A percentile compares a stretch with the other conserved stretches of the same genome.
These are phyloP conservation scores for Fusarium concolor DNA, from an alignment of 2,329 filamentous ascomycete genomes.

Conservation along the genomic window DNA sequence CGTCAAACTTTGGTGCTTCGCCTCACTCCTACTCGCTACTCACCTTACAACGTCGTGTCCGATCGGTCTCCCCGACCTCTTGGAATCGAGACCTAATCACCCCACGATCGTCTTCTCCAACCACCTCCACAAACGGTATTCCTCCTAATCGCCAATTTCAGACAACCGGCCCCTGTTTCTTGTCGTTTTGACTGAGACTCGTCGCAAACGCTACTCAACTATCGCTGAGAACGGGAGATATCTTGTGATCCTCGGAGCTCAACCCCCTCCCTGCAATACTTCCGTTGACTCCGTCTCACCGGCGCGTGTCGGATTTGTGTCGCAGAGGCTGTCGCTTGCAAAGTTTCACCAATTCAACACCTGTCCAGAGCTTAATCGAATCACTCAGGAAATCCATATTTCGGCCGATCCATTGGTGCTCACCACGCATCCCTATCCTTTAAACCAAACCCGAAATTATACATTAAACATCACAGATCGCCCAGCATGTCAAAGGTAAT, in stretches of 20 bases:
- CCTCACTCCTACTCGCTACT: slow-evolving; percentile 1
- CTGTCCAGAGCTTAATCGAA: slow-evolving; percentile 20
- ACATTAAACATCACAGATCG: slow-evolving; percentile 35
- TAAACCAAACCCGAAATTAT: slow-evolving; percentile 13
- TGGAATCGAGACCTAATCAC: slow-evolving; percentile 34
- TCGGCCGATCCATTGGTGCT: slow-evolving; percentile 39
- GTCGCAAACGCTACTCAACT: slow-evolving; percentile 28
- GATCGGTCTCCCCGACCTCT: slow-evolving; percentile 43
- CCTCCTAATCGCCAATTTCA: slow-evolving; percentile 21
- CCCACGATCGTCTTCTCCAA: slow-evolving; percentile 40
- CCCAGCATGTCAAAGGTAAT: slow-evolving; percentile 93
- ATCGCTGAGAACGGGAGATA: slow-evolving; percentile 25
- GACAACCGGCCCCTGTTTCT: slow-evolving; percentile 15
- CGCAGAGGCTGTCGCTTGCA: slow-evolving; percentile 24
- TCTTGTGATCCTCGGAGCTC: slow-evolving; percentile 39
- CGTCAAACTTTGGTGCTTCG: slow-evolving; percentile 10
- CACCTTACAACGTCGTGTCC: slow-evolving; percentile 30
- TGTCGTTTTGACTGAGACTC: slow-evolving; percentile 12
- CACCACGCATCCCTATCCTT: slow-evolving; percentile 29
- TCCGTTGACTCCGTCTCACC: slow-evolving; percentile 29
- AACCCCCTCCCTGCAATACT: slow-evolving; percentile 31
- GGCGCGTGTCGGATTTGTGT: slow-evolving; percentile 33
- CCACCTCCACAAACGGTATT: slow-evolving; percentile 34
- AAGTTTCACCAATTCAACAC: slow-evolving; percentile 4
- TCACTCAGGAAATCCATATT: slow-evolving; percentile 24